Conservation (phyloP, 2,329 filamentous ascomycete genomes). For the Nemania bipapillata region DNA sequence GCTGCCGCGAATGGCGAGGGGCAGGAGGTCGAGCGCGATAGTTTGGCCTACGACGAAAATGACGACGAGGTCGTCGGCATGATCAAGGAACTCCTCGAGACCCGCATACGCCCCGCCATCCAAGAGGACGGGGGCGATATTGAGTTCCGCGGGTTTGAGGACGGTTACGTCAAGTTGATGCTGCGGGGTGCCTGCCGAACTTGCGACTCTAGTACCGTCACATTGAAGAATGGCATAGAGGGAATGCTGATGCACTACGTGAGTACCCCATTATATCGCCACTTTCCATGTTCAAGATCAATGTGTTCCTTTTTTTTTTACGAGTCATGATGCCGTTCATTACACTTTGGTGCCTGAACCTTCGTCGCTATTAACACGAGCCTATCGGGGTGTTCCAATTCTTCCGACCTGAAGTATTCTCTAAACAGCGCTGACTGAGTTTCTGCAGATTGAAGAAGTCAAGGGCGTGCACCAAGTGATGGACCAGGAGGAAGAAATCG, state of each 20-base stretch:
- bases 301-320: not conserved
- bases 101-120: conserved; percentile 91
- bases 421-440: conserved; percentile 46
- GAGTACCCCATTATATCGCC: conserved; percentile 56
- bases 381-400: conserved; percentile 9
- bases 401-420: not conserved
- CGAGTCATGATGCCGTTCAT: not conserved
- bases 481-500: conserved; percentile 90
- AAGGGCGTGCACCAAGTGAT: conserved; percentile 90
- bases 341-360: conserved; percentile 7
- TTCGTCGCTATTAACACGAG: conserved; percentile 20
- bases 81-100: conserved; percentile 98
- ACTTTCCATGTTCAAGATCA: not conserved
- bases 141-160: conserved; percentile 88
- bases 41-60: conserved; percentile 84
- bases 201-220: conserved; percentile 96
- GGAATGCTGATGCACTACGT: conserved; percentile 98
- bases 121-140: conserved; percentile 98
- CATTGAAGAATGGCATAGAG: conserved; percentile 96
- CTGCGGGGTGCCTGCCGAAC: conserved; percentile 92
- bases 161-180: conserved; percentile 86
- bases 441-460: conserved; percentile 86
- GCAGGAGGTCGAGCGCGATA: conserved; percentile 69
- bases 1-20: too few species aligned
- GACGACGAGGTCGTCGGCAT: conserved; percentile 95